Percentiles rank a stretch among this genome's conserved stretches.
Evolutionary conservation across 352 stramenopile species (phyloP).

Genomic region (Phytophthora palmivora): DNA sequence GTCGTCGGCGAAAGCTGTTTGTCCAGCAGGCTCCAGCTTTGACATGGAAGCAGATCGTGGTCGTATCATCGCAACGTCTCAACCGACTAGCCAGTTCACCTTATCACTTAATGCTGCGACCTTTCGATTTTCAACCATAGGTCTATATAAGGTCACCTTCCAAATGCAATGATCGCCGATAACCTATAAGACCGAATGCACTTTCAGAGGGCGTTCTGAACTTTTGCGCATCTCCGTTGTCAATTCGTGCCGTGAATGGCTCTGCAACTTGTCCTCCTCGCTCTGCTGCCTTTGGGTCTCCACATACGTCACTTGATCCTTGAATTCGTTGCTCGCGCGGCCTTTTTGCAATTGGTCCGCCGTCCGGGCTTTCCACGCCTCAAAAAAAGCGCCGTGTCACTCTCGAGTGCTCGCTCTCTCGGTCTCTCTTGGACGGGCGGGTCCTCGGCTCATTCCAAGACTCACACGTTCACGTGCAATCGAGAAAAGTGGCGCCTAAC

Average conservation of each 20-base stretch:
- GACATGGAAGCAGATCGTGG: conserved; percentile 25
- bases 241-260: conserved; percentile 29
- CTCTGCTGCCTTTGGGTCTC: conserved; percentile 1
- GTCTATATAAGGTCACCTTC: neutral
- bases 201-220: conserved; percentile 22
- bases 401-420: conserved; percentile 29
- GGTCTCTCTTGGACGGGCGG: conserved; percentile 9
- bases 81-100: conserved; percentile 28
- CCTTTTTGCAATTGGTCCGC: conserved; percentile 41
- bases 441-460: conserved; percentile 33
- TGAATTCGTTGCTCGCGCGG: conserved; percentile 13
- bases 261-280: conserved; percentile 32
- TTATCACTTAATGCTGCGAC: conserved; percentile 18
- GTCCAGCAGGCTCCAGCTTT: conserved; percentile 4
- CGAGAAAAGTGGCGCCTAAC: conserved; percentile 19
- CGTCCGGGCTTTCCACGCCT: conserved; percentile 25
- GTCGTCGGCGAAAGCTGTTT: conserved; percentile 12
- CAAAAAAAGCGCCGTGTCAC: conserved; percentile 21
- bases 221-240: conserved; percentile 25
- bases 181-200: conserved; percentile 8
- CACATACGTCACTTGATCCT: conserved; percentile 9
- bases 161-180: neutral
- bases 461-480: conserved; percentile 27
- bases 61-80: conserved; percentile 18
- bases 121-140: conserved; percentile 4